Evolutionary conservation across 1,284 basidiomycete genomes (phyloP).

Genomic region (Bjerkandera adusta): DNA sequence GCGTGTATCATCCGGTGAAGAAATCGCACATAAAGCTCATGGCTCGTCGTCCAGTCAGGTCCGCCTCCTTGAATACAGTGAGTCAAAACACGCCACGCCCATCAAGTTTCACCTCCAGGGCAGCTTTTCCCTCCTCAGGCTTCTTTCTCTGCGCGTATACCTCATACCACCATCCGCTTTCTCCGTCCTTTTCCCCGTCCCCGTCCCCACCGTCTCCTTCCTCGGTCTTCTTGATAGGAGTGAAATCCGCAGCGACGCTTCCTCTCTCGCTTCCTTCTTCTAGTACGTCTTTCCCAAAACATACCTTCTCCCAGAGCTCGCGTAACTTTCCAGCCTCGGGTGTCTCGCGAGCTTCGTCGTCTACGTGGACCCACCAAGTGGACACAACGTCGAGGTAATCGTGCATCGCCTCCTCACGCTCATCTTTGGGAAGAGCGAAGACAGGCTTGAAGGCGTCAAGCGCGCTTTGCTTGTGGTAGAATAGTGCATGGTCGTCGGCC

Average conservation of each 20-base stretch:
- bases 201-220: neutral
- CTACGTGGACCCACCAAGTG: neutral
- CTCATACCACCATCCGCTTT: slow-evolving; percentile 11
- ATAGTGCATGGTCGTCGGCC: neutral
- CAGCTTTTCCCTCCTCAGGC: neutral
- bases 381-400: neutral
- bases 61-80: slow-evolving; percentile 1
- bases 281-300: too few species aligned
- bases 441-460: slow-evolving; percentile 1
- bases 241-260: too few species aligned
- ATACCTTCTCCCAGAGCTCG: neutral
- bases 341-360: slow-evolving; percentile 1
- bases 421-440: too few species aligned
- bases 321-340: neutral
- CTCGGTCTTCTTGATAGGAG: neutral
- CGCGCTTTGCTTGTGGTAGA: slow-evolving; percentile 2
- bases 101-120: slow-evolving; percentile 7
- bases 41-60: slow-evolving; percentile 1
- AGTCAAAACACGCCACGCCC: slow-evolving; percentile 3
- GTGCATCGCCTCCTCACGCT: neutral
- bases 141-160: slow-evolving; percentile 6
- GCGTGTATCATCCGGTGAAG: too few species aligned
- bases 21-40: slow-evolving; percentile 2
- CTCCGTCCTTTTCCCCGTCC: neutral
- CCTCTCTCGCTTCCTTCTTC: too few species aligned